Evolutionary conservation across 2,329 filamentous ascomycete species (phyloP), one percentile per base, ranked within the genome.

Genomic region (Botryosphaeria dothidea): DNA sequence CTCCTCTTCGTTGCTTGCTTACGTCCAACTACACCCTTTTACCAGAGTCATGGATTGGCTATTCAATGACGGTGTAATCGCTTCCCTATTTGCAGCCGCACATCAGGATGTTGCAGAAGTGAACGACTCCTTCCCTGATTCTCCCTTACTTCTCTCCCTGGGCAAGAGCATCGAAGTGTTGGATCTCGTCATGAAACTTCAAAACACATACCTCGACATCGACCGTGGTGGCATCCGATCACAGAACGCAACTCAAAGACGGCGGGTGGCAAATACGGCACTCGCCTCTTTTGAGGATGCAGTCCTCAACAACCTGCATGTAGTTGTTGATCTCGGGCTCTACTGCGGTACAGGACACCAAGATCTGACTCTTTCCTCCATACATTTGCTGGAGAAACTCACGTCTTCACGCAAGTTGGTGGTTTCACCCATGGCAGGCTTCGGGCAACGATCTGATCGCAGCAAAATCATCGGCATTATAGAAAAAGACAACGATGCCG

Each of bases 31-130:
- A 62, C 96, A 99, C 78, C 94, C 96, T 0, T 99, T 98, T 73
- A 89, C 92, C 3, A 88, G 96, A 66, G 90, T 96, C 17, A 97
- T 98, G 91, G 95, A 99, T 74, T 98, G 95, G 93, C 87, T 99
- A 78, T 97, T 96, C 78, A 97, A 96, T 74, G 92, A 96, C 72
- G 92, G 90, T 68, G 92, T 97, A 23, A 87, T 96, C 71, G 86
- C 86, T 68, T 87, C 90, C 15, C 80, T 99, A 1, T 94, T 97
- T 76, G 84, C 87, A 65, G 87, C 90, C 11, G 87, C 95, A 31
- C 91, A 94, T 69, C 90, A 96, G 74, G 87, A 94, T 69, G 80
- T 90, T 17, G 82, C 85, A 7, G 88, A 91, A 66, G 85, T 97
- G 45, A 87, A 91, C 67, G 88, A 86, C 70, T 87, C 92, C 11